Evolutionary conservation across 1,139 yeast species (phyloP).

Genomic region (Spencermartinsiella ligniputridi): DNA sequence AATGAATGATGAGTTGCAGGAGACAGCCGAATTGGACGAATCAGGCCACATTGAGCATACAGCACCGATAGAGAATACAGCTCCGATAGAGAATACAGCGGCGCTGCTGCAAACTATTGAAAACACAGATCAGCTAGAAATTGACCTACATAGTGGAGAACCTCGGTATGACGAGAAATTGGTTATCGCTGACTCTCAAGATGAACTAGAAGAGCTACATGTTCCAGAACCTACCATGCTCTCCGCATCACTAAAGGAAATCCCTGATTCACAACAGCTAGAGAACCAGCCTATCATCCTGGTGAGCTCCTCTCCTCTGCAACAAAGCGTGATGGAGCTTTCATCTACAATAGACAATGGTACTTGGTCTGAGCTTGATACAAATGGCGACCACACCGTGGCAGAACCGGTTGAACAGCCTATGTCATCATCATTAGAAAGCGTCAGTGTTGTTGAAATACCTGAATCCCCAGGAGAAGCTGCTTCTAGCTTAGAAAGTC

Average conservation of each 20-base stretch:
- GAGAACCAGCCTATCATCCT: background rate
- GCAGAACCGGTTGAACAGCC: background rate
- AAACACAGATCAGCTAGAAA: too few relatives aligned
- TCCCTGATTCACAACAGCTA: constrained; percentile 4
- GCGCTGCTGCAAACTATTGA: too few relatives aligned
- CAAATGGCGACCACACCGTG: background rate
- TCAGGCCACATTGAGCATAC: too few relatives aligned
- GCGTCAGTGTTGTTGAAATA: too few relatives aligned
- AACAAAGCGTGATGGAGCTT: background rate
- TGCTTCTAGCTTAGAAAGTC: background rate
- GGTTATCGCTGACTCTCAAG: background rate
- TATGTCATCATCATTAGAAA: too few relatives aligned
- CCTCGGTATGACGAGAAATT: background rate
- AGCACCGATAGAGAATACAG: background rate
- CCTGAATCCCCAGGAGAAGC: background rate
- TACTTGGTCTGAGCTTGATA: background rate
- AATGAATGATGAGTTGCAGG: too few relatives aligned
- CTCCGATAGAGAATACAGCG: background rate
- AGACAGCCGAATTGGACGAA: too few relatives aligned
- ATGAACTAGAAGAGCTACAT: background rate
- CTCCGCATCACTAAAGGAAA: too few relatives aligned
- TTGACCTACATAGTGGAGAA: too few relatives aligned
- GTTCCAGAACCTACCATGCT: too few relatives aligned
- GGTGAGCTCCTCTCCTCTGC: background rate
- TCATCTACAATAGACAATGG: background rate